Conservation (phyloP, 371 early-diverging fungal species). For the Haplosporangium sp. region DNA sequence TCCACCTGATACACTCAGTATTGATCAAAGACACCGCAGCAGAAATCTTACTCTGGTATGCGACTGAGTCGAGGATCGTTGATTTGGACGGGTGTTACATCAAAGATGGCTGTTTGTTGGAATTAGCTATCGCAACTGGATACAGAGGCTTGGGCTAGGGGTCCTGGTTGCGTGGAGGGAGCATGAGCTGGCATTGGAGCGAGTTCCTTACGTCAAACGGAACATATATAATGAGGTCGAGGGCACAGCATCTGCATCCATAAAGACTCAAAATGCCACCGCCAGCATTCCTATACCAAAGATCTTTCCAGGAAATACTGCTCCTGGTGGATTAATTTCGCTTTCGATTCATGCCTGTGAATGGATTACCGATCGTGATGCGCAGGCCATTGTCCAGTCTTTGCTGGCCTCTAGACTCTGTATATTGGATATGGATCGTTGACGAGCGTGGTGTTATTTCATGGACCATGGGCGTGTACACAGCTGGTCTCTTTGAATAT, state of each 20-base stretch:
- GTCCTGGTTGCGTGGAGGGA: conserved; percentile 23
- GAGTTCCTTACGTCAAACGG: neutral
- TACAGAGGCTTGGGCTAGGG: conserved; percentile 17
- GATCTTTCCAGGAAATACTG: neutral
- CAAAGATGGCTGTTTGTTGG: conserved; percentile 15
- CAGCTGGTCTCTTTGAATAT: conserved; percentile 8
- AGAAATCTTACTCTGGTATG: conserved; percentile 11
- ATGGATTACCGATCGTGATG: conserved; percentile 13
- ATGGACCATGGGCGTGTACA: conserved; percentile 28
- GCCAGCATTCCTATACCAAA: conserved; percentile 1
- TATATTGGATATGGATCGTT: neutral
- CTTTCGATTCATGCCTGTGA: conserved; percentile 12
- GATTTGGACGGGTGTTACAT: conserved; percentile 6
- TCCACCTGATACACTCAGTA: conserved; percentile 6
- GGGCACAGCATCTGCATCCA: no score
- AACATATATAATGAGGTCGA: no score
- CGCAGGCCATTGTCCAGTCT: conserved; percentile 28
- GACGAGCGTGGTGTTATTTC: conserved; percentile 13
- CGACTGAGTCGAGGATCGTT: conserved; percentile 15
- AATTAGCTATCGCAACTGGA: conserved; percentile 27
- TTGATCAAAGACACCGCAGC: conserved; percentile 2
- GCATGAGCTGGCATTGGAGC: conserved; percentile 10
- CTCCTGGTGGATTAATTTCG: conserved; percentile 14
- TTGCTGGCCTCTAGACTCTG: conserved; percentile 15
- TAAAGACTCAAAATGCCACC: neutral